phyloP scores from a whole-genome alignment of 1,139 yeast genomes.

The Candida tunisiensis region DNA sequence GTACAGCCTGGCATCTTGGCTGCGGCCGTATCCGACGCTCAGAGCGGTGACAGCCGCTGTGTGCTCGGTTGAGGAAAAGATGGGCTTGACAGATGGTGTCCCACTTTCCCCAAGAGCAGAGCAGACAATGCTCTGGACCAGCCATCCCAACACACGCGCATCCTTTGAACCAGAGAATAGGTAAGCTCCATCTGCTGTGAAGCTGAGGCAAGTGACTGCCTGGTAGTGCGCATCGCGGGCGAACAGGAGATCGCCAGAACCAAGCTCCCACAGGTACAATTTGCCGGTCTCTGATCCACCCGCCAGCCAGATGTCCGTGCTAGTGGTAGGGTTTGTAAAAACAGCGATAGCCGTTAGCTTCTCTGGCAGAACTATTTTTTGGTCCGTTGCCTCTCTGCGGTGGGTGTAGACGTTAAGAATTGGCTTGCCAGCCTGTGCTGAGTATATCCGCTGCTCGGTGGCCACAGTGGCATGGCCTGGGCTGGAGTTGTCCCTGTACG shows the following conservation, averaged over 20 bases:
- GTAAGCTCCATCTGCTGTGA: slow-evolving; percentile 50
- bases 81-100: slow-evolving; percentile 22
- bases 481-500: slow-evolving; percentile 16
- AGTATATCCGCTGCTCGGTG: slow-evolving; percentile 34
- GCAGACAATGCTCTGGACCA: slow-evolving; percentile 39
- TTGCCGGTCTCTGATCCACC: slow-evolving; percentile 60
- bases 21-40: slow-evolving; percentile 30
- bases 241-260: slow-evolving; percentile 57
- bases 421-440: slow-evolving; percentile 55
- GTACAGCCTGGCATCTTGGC: slow-evolving; percentile 46
- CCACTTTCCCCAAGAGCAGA: slow-evolving; percentile 16
- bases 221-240: slow-evolving; percentile 83
- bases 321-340: slow-evolving; percentile 29
- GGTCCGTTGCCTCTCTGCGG: slow-evolving; percentile 71
- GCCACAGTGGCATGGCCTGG: slow-evolving; percentile 28
- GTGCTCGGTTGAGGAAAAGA: slow-evolving; percentile 49
- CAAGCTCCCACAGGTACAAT: slow-evolving; percentile 69
- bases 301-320: slow-evolving; percentile 40
- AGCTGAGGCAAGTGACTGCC: slow-evolving; percentile 38
- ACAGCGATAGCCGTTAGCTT: slow-evolving; percentile 41
- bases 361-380: slow-evolving; percentile 77
- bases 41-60: slow-evolving; percentile 59
- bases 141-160: slow-evolving; percentile 67
- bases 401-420: slow-evolving; percentile 55
- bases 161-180: slow-evolving; percentile 69